phyloP scores from a whole-genome alignment of 768 basidiomycete genomes.

The Suillus brevipes region DNA sequence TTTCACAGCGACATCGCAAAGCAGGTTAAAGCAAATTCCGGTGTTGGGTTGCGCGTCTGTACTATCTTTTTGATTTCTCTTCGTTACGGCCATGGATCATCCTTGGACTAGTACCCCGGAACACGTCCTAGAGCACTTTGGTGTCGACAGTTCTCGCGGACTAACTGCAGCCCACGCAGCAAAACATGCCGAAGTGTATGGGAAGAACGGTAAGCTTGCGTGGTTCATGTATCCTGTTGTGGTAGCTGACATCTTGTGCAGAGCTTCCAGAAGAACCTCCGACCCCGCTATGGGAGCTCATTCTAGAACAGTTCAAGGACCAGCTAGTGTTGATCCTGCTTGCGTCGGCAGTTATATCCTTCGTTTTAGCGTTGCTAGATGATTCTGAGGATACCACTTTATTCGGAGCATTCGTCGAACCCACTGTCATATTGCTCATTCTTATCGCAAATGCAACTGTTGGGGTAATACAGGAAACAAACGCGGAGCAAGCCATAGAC shows the following conservation, averaged over 20 bases:
- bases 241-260: slow-evolving; percentile 32
- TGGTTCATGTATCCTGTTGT: background rate
- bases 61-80: slow-evolving; percentile 10
- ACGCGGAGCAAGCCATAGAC: slow-evolving; percentile 96
- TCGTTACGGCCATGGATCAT: slow-evolving; percentile 51
- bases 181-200: slow-evolving; percentile 77
- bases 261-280: slow-evolving; percentile 91
- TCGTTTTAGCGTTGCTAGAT: slow-evolving; percentile 88
- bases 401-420: slow-evolving; percentile 92
- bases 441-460: slow-evolving; percentile 96
- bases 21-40: background rate
- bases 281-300: slow-evolving; percentile 90
- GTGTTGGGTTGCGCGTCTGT: slow-evolving; percentile 5
- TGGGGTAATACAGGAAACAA: slow-evolving; percentile 95
- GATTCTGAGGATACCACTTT: slow-evolving; percentile 64
- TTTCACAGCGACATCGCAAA: slow-evolving; percentile 3
- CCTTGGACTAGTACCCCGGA: slow-evolving; percentile 78
- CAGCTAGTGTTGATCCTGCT: slow-evolving; percentile 97
- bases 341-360: slow-evolving; percentile 90
- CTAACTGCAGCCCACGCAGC: slow-evolving; percentile 66
- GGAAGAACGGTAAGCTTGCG: slow-evolving; percentile 70
- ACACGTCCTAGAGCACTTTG: slow-evolving; percentile 72
- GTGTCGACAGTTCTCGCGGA: slow-evolving; percentile 62
- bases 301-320: slow-evolving; percentile 99
- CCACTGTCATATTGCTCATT: slow-evolving; percentile 91